Evolutionary conservation across 495 filamentous ascomycete genomes (phyloP), one percentile per base, ranked within the genome.

Genomic region (Hyaloscypha bicolor): DNA sequence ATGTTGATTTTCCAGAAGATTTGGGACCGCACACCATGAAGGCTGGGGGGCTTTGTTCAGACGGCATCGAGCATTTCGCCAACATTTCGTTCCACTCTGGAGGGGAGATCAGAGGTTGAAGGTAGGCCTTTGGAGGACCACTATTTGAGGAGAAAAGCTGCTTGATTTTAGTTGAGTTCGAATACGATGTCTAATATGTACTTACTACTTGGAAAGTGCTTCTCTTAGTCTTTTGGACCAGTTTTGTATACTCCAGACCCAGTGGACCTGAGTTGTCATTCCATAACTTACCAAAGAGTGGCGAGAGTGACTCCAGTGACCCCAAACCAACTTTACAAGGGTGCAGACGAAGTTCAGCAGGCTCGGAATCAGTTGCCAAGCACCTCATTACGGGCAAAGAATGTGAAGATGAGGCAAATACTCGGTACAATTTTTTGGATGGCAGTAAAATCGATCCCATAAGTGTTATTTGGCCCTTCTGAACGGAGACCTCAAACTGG

Each of bases 1-100:
- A 93, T 0, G 91, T 94, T 3, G 93, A 96, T 75, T 96, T 96
- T 19, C 93, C 93, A 16, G 92, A 91, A 1, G 86, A 88, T 66
- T 96, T 94, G 1, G 92, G 90, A 2, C 93, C 93, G 60, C 88
- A 92, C 4, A 94, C 75, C 64, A 94, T 80, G 4, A 87, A 76
- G 63, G 81, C 66, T 68, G 79, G 62, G 69, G 80, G 64, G 6
- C 71, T 64, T 81, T 82, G 48, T 79, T 80, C 9, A 77, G 81
- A 19, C 74, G 66, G 42, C 78, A 79, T 45, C 74, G 74, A 32
- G 77, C 75, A 21, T 64, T 71, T 35, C 73, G 79, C 31, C 79
- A 80, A 58, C 76, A 65, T 76, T 69, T 77, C 77, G 64, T 85
- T 87, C 91, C 91, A 93, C 73, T 89, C 86, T 25, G 86, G 83